Conservation (phyloP, 495 filamentous ascomycete genomes). For the Echria macrotheca region DNA sequence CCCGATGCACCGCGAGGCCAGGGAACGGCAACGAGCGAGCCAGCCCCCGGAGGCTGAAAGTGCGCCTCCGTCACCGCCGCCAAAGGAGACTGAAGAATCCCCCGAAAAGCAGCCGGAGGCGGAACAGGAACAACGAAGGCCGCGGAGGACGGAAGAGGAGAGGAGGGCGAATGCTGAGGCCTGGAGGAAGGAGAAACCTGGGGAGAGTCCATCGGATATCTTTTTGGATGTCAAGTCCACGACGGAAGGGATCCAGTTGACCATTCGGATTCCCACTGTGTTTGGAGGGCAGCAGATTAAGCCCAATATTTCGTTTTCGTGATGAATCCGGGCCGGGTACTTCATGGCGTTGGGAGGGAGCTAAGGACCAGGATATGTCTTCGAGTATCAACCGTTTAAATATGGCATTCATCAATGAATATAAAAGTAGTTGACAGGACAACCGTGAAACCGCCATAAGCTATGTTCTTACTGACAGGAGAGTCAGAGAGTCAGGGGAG, state of each 20-base stretch:
- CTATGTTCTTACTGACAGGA: too few species aligned
- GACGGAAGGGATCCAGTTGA: constrained; percentile 46
- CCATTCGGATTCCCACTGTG: constrained; percentile 46
- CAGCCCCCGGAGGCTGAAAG: neutral
- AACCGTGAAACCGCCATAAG: too few species aligned
- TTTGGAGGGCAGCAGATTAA: constrained; percentile 32
- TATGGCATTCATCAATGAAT: too few species aligned
- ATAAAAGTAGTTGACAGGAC: too few species aligned
- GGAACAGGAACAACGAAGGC: constrained; percentile 9
- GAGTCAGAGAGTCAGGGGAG: too few species aligned
- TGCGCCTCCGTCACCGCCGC: neutral
- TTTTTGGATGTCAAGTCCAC: constrained; percentile 50
- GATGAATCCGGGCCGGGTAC: too few species aligned
- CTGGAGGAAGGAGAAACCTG: constrained; percentile 33
- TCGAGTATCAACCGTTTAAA: too few species aligned
- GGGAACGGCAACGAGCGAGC: neutral
- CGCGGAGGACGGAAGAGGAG: constrained; percentile 27
- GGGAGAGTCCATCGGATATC: constrained; percentile 45
- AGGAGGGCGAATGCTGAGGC: constrained; percentile 34
- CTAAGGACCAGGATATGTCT: too few species aligned
- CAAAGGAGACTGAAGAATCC: constrained; percentile 2
- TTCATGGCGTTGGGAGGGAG: neutral
- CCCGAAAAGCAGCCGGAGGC: neutral
- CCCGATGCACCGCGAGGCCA: constrained; percentile 18
- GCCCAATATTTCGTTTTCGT: constrained; percentile 32